These are phyloP conservation scores for Aspergillus viridinutans DNA, from an alignment of 2,329 filamentous ascomycete genomes.

Conservation along the genomic window DNA sequence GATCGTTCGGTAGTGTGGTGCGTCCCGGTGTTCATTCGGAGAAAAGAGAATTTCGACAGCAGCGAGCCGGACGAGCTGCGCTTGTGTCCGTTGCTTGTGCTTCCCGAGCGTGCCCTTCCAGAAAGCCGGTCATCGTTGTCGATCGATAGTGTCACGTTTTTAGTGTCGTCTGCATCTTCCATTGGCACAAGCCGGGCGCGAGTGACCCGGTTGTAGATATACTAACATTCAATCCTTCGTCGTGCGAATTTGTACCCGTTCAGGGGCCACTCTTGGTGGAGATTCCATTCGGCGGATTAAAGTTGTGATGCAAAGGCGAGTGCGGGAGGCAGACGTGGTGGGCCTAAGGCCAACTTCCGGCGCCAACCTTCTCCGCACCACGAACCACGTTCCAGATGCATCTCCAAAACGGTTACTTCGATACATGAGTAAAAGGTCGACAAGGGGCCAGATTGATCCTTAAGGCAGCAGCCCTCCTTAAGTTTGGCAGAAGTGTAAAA, in stretches of 20 bases:
- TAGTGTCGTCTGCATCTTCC: constrained; percentile 31
- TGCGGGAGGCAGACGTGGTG: background rate
- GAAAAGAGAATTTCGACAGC: constrained; percentile 65
- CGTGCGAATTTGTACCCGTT: constrained; percentile 5
- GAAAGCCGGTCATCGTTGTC: constrained; percentile 20
- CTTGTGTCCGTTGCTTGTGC: constrained; percentile 41
- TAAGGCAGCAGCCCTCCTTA: background rate
- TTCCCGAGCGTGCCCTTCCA: constrained; percentile 29
- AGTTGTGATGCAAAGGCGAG: background rate
- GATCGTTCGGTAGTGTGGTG: constrained; percentile 32
- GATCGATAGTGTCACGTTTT: constrained; percentile 23
- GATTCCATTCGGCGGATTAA: background rate
- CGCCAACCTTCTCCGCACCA: background rate
- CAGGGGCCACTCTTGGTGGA: background rate
- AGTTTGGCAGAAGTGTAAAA: background rate
- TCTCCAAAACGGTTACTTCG: background rate
- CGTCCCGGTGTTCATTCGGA: constrained; percentile 48
- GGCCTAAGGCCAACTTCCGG: background rate
- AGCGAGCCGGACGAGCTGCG: constrained; percentile 61
- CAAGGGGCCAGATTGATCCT: background rate
- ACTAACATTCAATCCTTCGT: constrained; percentile 15
- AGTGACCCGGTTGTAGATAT: constrained; percentile 18
- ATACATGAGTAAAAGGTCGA: background rate
- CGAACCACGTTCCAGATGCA: background rate
- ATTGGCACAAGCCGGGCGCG: constrained; percentile 27